Evolutionary conservation across 306 rosid genomes (phyloP), one percentile per base, ranked within the genome.

Genomic region (Fagus sylvatica): DNA sequence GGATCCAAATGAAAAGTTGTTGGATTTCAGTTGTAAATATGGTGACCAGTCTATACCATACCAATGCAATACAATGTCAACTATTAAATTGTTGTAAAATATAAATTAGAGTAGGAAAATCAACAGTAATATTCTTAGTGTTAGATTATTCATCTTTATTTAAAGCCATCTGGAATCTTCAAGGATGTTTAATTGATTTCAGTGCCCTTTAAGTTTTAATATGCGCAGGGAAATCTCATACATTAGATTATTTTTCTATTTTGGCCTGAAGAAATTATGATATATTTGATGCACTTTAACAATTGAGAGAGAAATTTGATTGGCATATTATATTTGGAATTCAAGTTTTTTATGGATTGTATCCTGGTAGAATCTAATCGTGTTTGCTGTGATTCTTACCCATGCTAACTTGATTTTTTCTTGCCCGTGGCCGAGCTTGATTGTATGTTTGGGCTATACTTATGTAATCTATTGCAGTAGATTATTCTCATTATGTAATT

Each of bases 11-110:
- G 40, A 60, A 43, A 60, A 17, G 13, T 4, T 34, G 17, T 42
- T 30, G 36, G 3, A 13, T 34, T 6, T 78, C 33, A 46, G 10
- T 36, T 74, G 80, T 79, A 78, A 53, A 75, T 79, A 62, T 48
- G 49, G 15, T 34, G 30, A 33, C 68, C 28, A 41, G 80, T n/a
- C n/a, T n/a, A n/a, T n/a, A 43, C 40, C 39, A 57, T 74, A 16
- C 17, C 4, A 41, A 60, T 7, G 46, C 17, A 42, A 8, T 48
- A 39, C 11, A 8, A 37, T 39, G 48, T 46, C 51, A 17, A 17
- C 2, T 65, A 37, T 65, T 4, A 1, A 59, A 69, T 41, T 62
- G 53, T 53, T 71, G 10, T 71, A 22, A 33, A 54, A 76, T 41
- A 57, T 76, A 33, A 4, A 39, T 61, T 37, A 71, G 10, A 39